Evolutionary conservation across 2,329 filamentous ascomycete genomes (phyloP).

Genomic region (Colletotrichum sansevieriae): DNA sequence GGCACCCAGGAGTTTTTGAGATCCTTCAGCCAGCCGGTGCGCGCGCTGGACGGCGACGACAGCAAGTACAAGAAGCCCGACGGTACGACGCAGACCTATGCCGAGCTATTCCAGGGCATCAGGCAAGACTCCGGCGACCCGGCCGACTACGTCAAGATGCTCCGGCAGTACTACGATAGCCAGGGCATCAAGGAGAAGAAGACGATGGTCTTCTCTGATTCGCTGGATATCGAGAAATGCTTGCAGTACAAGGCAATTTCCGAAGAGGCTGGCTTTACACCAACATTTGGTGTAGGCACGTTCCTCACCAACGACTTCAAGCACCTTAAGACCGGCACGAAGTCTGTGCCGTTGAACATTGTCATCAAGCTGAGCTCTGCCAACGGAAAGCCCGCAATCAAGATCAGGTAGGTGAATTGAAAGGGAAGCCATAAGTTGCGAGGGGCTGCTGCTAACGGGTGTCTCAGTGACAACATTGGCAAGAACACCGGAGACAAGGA

Average conservation of each 20-base stretch:
- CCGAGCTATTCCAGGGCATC: constrained; percentile 84
- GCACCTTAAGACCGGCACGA: constrained; percentile 78
- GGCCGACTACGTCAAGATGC: constrained; percentile 80
- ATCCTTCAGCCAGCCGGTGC: constrained; percentile 79
- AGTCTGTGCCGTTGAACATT: constrained; percentile 94
- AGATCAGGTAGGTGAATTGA: constrained; percentile 72
- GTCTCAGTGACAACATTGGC: constrained; percentile 77
- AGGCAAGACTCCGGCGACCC: constrained; percentile 94
- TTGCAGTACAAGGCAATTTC: constrained; percentile 89
- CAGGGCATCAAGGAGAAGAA: constrained; percentile 85
- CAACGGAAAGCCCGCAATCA: constrained; percentile 84
- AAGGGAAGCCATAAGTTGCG: neutral
- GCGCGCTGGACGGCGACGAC: constrained; percentile 59
- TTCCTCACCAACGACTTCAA: constrained; percentile 95
- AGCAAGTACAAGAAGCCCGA: constrained; percentile 54
- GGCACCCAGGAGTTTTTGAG: constrained; percentile 90
- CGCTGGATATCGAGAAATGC: constrained; percentile 90
- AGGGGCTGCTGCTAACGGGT: constrained; percentile 22
- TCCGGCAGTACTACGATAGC: constrained; percentile 84
- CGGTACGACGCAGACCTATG: constrained; percentile 73
- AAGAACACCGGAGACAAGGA: constrained; percentile 94
- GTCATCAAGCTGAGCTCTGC: constrained; percentile 97
- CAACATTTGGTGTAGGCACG: constrained; percentile 94
- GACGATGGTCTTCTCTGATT: constrained; percentile 95
- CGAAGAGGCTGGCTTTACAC: constrained; percentile 83